Base-by-base conservation (phyloP, 2,329 filamentous ascomycete species). In the Plenodomus tracheiphilus region DNA sequence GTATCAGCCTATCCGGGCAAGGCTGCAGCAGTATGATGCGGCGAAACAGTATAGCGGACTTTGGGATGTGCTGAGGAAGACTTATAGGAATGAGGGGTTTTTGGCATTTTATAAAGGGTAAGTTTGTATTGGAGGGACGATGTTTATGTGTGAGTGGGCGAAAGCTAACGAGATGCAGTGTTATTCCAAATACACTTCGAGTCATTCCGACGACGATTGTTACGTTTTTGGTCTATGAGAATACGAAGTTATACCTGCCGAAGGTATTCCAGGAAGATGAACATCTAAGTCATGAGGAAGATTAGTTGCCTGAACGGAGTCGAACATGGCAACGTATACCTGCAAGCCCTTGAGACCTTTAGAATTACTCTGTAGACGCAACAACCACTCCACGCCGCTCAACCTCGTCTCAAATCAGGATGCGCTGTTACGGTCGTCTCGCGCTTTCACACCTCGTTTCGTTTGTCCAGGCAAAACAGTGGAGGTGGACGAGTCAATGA, bases 191-290 rank as follows among this genome's bases (percentile, higher is more conserved):
- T 58, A 81, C 96, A n/a, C 78, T 96, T 43, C 83, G 94, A 53
- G 94, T 97, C 21, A 79, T 99, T 72, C 94, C 94, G 3, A 92
- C 91, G 25, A 97, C 94, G 3, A 96, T 94, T 83, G 90, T 97
- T 45, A 97, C 93, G 1, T 97, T 99, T 69, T 74, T 99, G 62
- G 92, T 97, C 19, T 97, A 97, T 74, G 94, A 99, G 77, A 97
- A 97, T 72, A 86, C 88, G 51, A 91, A 88, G 74, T 85, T 82
- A 58, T 86, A 89, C 68, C 70, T 95, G 30, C 77, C 78, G 4
- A 68, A 69, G 39, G 58, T 76, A 22, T 75, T 71, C 35, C 47
- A 60, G 13, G 66, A 72, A 18, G 69, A 70, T 19, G 69, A 69
- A 43, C 46, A 53, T 10, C 44, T 30, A 44, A 65, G 51, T 53